Conservation (phyloP, 2,329 filamentous ascomycete species). For the Xylariaceae sp. region DNA sequence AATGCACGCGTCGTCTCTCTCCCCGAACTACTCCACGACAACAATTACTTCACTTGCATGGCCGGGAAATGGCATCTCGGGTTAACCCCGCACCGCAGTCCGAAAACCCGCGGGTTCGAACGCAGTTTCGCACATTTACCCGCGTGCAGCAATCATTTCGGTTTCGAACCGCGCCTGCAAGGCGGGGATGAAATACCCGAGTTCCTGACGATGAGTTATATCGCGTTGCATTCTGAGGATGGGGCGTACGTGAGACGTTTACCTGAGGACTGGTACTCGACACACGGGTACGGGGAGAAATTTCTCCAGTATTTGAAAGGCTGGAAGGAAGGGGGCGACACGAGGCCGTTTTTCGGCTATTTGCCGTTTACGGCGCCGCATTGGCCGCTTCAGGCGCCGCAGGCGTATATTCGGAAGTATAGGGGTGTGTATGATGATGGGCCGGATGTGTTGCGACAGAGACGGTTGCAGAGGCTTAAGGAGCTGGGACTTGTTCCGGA, state of each 20-base stretch:
- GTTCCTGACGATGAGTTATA: slow-evolving; percentile 37
- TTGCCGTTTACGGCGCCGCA: slow-evolving; percentile 58
- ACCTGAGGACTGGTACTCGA: slow-evolving; percentile 49
- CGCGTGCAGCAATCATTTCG: slow-evolving; percentile 53
- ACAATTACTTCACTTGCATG: slow-evolving; percentile 56
- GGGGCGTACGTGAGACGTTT: slow-evolving; percentile 37
- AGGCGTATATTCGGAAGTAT: slow-evolving; percentile 52
- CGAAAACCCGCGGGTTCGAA: slow-evolving; percentile 54
- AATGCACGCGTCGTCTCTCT: slow-evolving; percentile 55
- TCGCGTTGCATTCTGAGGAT: slow-evolving; percentile 37
- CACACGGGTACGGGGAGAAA: slow-evolving; percentile 47
- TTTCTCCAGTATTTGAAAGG: slow-evolving; percentile 48
- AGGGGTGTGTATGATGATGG: slow-evolving; percentile 56
- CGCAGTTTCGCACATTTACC: slow-evolving; percentile 55
- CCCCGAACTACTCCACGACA: slow-evolving; percentile 53
- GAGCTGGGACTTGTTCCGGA: too few relatives aligned
- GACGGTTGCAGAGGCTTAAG: slow-evolving; percentile 50
- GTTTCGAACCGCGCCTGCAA: slow-evolving; percentile 41
- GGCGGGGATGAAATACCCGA: slow-evolving; percentile 37
- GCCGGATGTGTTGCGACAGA: slow-evolving; percentile 49
- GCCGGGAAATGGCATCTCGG: slow-evolving; percentile 60
- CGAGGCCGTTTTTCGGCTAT: slow-evolving; percentile 53
- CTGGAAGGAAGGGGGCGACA: slow-evolving; percentile 35
- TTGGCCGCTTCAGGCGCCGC: slow-evolving; percentile 57
- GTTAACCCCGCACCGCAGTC: slow-evolving; percentile 52